Base-by-base conservation (phyloP, 208 protist genomes). In the Leptomonas pyrrhocoris region DNA sequence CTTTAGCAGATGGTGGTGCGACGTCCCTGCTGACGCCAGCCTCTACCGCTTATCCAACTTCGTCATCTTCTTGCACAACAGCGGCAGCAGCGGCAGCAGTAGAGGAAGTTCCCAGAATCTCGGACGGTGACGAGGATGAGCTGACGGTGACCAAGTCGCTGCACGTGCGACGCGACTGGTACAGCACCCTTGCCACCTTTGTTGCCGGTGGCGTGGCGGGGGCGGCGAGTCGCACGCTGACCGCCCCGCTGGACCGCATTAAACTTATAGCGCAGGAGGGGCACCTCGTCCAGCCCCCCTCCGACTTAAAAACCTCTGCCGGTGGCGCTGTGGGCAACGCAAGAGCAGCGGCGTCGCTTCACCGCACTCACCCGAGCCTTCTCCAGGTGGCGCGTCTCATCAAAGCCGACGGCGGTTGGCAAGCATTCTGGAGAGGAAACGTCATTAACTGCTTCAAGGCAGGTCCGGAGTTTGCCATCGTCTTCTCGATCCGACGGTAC, bases 221-320 rank as follows among this genome's bases (percentile, higher is more conserved):
- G 1, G 83, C 88, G 16, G 83, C 85, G 36, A 95, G 89, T 75
- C 82, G 94, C 12, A 96, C 92, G 15, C 61, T 92, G 31, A 97
- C 92, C 8, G 94, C 94, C 16, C 94, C 94, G 11, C 73, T 98
- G n/a, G 94, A 98, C 57, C 86, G 94, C 45, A 84, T 98, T 27
- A 97, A 97, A 70, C 84, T 95, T 25, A 93, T 98, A 59, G 88
- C 95, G n/a, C 94, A 97, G 56, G 91, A 97, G 70, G 93, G 93
- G 3, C 86, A 94, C 67, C 68, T 97, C 16, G 81, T 92, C 46
- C 51, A 77, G 27, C 43, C 49, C 0, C 28, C 62, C 16, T 13
- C 56, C 0, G 28, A 27, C 11, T 19, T 13, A 16, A 61, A 46
- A 40, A 25, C 65, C 8, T 18, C 49, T 1, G 28, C 63, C 23